These are phyloP conservation scores for Solanum etuberosum DNA, from an alignment of 257 asterid genomes.

Conservation along the genomic window DNA sequence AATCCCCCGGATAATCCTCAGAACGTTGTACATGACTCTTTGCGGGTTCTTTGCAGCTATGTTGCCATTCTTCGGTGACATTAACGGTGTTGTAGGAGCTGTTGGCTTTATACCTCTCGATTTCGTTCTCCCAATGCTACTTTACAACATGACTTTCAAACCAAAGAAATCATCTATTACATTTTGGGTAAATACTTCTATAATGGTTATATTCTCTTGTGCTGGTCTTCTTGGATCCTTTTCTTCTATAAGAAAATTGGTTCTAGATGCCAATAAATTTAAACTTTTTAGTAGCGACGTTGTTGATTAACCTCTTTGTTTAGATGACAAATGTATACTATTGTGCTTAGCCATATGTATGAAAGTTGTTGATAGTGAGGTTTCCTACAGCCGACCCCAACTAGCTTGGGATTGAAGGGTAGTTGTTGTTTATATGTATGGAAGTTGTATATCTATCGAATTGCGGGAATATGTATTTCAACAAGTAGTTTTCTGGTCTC, in stretches of 20 bases:
- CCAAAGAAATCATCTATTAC: constrained; percentile 42
- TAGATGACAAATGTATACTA: not conserved
- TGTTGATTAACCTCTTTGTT: constrained; percentile 30
- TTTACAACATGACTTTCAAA: constrained; percentile 68
- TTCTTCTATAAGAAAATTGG: constrained; percentile 66
- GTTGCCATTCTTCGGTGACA: constrained; percentile 95
- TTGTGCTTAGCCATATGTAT: not conserved
- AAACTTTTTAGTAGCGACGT: constrained; percentile 71
- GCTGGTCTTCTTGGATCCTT: constrained; percentile 77
- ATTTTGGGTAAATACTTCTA: constrained; percentile 54
- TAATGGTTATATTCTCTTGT: constrained; percentile 61
- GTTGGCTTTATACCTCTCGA: constrained; percentile 93
- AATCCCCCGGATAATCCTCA: constrained; percentile 75
- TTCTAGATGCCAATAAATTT: constrained; percentile 62
- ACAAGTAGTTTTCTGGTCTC: not conserved
- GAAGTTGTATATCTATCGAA: not conserved
- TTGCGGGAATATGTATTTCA: not conserved
- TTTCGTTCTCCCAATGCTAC: constrained; percentile 87
- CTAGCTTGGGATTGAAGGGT: not conserved
- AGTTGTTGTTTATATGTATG: not conserved
- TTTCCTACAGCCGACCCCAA: not conserved
- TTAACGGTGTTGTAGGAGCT: constrained; percentile 83
- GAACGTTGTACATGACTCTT: constrained; percentile 46
- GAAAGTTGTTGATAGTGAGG: not conserved
- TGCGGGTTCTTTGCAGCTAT: constrained; percentile 91